Evolutionary conservation across 2,329 filamentous ascomycete species (phyloP), one percentile per base, ranked within the genome.

Genomic region (Ophiostoma novo-ulmi): DNA sequence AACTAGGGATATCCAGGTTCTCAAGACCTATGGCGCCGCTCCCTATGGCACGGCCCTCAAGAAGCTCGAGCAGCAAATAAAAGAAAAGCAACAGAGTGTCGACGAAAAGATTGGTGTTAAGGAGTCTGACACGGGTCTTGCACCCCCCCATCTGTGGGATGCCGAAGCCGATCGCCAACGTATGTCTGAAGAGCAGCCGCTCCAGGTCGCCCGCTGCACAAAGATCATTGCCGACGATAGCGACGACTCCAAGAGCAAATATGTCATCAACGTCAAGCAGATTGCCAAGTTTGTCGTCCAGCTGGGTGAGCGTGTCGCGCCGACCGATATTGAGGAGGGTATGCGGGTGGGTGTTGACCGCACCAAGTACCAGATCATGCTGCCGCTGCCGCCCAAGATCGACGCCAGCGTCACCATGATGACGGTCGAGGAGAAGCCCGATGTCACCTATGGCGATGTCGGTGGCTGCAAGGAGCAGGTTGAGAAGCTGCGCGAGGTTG

Each of bases 231-330:
- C 93, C 73, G 94, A 98, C 78, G 94, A 97, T 80, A 94, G 95
- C 82, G 94, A 98, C 79, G 85, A 92, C 73, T 92, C 97, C 74
- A 99, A 99, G 88, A 97, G 91, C 88, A 99, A 98, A 89, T 99
- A 99, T 84, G 94, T 99, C 77, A 99, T 99, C 87, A 99, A 99
- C 82, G 94, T 99, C 76, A 99, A 99, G 85, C 95, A 99, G 82
- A 99, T 99, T 77, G 95, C 95, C 78, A 99, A 99, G 83, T 99
- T 99, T 77, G 95, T 99, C 68, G 95, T 99, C 75, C 95, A 97
- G 81, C 88, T 99, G 69, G 95, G 95, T 76, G 95, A 99, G 79
- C 91, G 95, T 74, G 95, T 99, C 76, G 96, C 92, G 78, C 95
- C 95, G 68, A 98, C 95, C 75, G 95, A 99, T 88, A 99, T 99